Percentiles rank a stretch among this genome's conserved stretches.
phyloP scores from a whole-genome alignment of 1,139 yeast genomes.

The Scheffersomyces quercinus region DNA sequence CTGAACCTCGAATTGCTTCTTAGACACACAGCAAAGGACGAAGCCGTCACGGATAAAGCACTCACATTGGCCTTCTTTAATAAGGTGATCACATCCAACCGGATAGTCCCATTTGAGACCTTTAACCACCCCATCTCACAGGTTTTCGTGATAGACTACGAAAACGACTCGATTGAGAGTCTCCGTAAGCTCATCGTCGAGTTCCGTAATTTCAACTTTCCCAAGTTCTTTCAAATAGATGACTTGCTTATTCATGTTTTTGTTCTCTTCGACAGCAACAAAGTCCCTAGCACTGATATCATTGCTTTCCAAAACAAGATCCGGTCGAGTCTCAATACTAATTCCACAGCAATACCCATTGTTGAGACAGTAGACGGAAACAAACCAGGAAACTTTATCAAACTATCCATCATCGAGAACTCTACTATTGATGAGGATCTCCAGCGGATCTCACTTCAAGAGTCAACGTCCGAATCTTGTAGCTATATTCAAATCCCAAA shows the following conservation, averaged over 20 bases:
- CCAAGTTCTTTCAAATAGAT: constrained; percentile 58
- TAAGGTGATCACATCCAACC: constrained; percentile 59
- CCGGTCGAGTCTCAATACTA: constrained; percentile 25
- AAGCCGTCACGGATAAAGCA: constrained; percentile 15
- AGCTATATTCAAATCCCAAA: constrained; percentile 27
- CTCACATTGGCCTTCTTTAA: constrained; percentile 63
- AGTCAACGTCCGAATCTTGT: constrained; percentile 13
- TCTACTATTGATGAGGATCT: constrained; percentile 59
- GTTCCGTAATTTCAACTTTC: constrained; percentile 48
- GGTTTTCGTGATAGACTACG: constrained; percentile 59
- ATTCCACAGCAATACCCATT: constrained; percentile 32
- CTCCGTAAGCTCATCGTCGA: constrained; percentile 40
- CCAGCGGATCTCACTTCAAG: constrained; percentile 37
- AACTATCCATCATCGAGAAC: constrained; percentile 30
- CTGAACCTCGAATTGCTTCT: constrained; percentile 39
- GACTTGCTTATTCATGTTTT: constrained; percentile 54
- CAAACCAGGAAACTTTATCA: constrained; percentile 11
- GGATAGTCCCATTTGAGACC: constrained; percentile 79
- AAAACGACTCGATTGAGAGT: constrained; percentile 49
- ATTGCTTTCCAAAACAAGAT: constrained; percentile 32
- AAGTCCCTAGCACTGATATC: constrained; percentile 15
- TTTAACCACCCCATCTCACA: constrained; percentile 89
- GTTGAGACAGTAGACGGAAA: constrained; percentile 6
- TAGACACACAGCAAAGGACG: constrained; percentile 15
- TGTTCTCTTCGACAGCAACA: constrained; percentile 34